phyloP scores from a whole-genome alignment of 1,284 basidiomycete species.

The Ganoderma multipileum region DNA sequence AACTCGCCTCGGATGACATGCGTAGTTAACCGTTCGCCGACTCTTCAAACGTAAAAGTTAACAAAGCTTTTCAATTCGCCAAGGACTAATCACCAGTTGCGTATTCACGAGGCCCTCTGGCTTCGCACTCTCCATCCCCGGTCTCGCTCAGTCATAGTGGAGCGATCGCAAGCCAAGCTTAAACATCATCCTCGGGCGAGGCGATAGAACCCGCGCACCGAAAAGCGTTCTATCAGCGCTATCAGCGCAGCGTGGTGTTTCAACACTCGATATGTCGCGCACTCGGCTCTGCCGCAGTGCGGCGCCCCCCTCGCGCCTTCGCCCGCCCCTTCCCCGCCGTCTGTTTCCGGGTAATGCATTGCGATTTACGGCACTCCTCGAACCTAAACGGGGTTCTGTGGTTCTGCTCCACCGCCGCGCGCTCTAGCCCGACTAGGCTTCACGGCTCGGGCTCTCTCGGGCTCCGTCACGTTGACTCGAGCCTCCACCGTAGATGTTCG shows the following conservation, averaged over 20 bases:
- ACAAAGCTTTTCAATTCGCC: neutral
- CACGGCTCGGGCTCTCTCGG: neutral
- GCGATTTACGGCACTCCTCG: neutral
- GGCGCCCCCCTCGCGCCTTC: constrained; percentile 3
- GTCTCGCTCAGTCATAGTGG: neutral
- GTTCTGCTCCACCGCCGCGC: neutral
- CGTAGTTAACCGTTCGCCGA: neutral
- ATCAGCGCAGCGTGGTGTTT: neutral
- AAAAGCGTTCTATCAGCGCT: neutral
- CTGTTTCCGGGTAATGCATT: neutral
- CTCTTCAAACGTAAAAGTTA: neutral
- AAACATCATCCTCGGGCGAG: neutral
- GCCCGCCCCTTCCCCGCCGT: neutral
- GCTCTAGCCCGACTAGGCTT: neutral
- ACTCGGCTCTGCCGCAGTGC: constrained; percentile 1
- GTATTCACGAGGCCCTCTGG: neutral
- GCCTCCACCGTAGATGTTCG: neutral
- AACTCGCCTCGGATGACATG: neutral
- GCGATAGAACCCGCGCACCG: neutral
- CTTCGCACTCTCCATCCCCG: neutral
- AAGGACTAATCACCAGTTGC: neutral
- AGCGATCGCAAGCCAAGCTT: neutral
- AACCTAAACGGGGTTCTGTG: neutral
- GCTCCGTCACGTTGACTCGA: neutral
- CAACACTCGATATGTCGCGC: neutral